Base-by-base conservation (phyloP, 805 yeast genomes). In the Candida palmyrensis region DNA sequence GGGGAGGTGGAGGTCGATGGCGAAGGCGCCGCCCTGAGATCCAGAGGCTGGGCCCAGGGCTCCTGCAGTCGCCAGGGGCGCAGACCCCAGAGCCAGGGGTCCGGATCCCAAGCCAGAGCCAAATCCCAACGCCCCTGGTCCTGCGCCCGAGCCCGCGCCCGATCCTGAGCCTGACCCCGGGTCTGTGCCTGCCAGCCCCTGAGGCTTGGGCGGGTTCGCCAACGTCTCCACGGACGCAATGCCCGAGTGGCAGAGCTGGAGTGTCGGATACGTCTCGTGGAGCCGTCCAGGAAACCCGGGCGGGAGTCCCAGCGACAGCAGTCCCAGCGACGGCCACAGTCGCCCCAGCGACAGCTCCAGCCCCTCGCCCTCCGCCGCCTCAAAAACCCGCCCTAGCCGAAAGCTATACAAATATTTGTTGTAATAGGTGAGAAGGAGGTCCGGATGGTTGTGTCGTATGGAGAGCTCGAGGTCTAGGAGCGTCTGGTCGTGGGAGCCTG, bases 401-500 rank as follows among this genome's bases (percentile, higher is more conserved):
- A 66, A 66, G 37, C 53, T 48, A 45, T 56, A 66, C 10, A 66
- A 44, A 23, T 54, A 48, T 37, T 66, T 66, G 43, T 64, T 64
- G 45, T 63, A 64, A 44, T 66, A 66, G 5, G 68, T 57, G 13
- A 65, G 31, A 14, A 66, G 49, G n/a, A 61, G 53, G 31, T 51
- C 48, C 10, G 72, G 72, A 33, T 61, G 44, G 16, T 49, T 44
- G 39, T 50, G 44, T 25, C 72, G 52, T 32, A 65, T 59, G 28
- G 39, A 40, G 14, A 66, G 48, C 39, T 66, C 72, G 27, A 62
- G 41, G 36, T 66, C 71, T 5, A 66, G 40, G 11, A 65, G 51
- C n/a, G 52, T 46, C 42, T 62, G 71, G 39, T 66, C 71, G 42
- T 47, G 51, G 29, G 17, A 12, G 6, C 17, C 29, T 9, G 29